Evolutionary conservation across 441 rosid species (phyloP).

Genomic region (Adansonia rubrostipa): DNA sequence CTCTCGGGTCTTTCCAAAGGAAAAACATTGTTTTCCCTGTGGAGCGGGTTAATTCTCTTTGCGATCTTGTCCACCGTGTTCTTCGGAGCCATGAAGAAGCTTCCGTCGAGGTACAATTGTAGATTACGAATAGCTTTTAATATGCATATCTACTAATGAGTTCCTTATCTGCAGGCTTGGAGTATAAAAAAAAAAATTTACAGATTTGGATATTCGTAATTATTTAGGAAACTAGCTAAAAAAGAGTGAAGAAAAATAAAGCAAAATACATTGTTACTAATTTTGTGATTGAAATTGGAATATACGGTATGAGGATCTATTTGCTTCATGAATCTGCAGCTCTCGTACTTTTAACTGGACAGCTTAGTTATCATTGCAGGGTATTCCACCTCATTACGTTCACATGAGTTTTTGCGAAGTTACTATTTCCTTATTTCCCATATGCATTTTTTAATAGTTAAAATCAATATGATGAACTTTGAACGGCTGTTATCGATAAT

Average conservation of each 20-base stretch:
- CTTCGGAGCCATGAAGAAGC: slow-evolving; percentile 83
- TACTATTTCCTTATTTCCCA: not conserved
- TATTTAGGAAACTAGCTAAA: slow-evolving; percentile 2
- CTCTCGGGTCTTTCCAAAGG: slow-evolving; percentile 77
- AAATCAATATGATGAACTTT: slow-evolving; percentile 9
- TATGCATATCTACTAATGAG: slow-evolving; percentile 2
- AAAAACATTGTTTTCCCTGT: slow-evolving; percentile 71
- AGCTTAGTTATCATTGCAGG: not conserved
- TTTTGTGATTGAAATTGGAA: slow-evolving; percentile 4
- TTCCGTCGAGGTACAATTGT: slow-evolving; percentile 68
- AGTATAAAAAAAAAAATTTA: slow-evolving; percentile 8
- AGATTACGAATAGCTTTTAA: slow-evolving; percentile 9
- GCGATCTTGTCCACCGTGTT: slow-evolving; percentile 71
- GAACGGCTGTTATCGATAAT: slow-evolving; percentile 3
- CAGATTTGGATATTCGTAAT: not conserved
- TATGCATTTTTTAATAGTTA: not conserved
- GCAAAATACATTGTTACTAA: slow-evolving; percentile 6
- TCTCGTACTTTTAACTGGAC: slow-evolving; percentile 4
- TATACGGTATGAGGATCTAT: slow-evolving; percentile 15
- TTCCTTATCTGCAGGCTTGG: not conserved
- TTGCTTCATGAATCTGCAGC: not conserved
- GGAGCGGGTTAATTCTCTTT: slow-evolving; percentile 77
- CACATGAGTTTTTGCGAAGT: not conserved
- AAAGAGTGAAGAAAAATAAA: not conserved
- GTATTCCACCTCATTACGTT: not conserved